A percentile compares a stretch with the other conserved stretches of the same genome.
Evolutionary conservation across 2,329 filamentous ascomycete genomes (phyloP).

Genomic region (Aspergillus unguis): DNA sequence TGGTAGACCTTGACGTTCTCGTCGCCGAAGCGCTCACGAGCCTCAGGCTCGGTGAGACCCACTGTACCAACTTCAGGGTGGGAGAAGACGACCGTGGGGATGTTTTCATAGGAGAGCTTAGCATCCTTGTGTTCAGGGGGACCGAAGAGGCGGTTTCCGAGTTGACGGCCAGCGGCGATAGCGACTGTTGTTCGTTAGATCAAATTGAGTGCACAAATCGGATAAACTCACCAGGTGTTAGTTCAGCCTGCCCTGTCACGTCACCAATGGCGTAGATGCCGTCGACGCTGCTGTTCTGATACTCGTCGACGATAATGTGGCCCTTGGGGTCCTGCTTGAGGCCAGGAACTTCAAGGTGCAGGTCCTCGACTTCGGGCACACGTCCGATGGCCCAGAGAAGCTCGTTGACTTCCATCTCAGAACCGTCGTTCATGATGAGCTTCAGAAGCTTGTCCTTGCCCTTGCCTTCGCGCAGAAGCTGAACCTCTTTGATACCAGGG

Average conservation of each 20-base stretch:
- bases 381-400: conserved; percentile 52
- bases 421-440: conserved; percentile 42
- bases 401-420: conserved; percentile 47
- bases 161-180: conserved; percentile 51
- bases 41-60: conserved; percentile 50
- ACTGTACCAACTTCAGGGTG: conserved; percentile 51
- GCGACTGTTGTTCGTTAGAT: conserved; percentile 37
- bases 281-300: conserved; percentile 48
- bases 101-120: conserved; percentile 49
- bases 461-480: conserved; percentile 45
- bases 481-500: conserved; percentile 47
- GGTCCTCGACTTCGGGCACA: conserved; percentile 42
- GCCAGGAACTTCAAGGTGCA: conserved; percentile 42
- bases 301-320: conserved; percentile 48
- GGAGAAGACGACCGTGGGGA: conserved; percentile 53
- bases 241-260: conserved; percentile 50
- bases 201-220: neutral
- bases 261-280: conserved; percentile 52
- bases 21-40: conserved; percentile 46
- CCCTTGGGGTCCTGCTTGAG: conserved; percentile 41
- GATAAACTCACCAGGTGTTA: conserved; percentile 46
- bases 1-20: conserved; percentile 51
- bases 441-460: conserved; percentile 47
- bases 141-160: conserved; percentile 51
- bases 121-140: conserved; percentile 42